Evolutionary conservation across 23 red algal genomes (phyloP), one percentile per base, ranked within the genome.

Genomic region (Agarophyton chilense): DNA sequence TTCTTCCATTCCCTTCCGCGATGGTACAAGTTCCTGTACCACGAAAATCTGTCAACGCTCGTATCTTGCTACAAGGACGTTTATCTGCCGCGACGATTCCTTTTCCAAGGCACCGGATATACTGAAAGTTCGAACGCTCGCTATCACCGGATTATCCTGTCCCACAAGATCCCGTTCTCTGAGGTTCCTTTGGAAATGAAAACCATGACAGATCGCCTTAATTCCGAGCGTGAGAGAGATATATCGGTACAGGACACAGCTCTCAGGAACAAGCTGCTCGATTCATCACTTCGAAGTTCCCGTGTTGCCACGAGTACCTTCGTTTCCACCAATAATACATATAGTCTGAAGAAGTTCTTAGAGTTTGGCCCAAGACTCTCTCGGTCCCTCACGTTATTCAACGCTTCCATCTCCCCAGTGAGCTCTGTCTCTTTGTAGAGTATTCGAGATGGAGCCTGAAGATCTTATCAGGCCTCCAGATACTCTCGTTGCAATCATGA

Each of bases 21-120:
- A 17, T 77, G 44, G 72, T 77, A 52, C 43, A 77, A 52, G 43
- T 77, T 52, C 21, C 41, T 77, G 2, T 77, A 77, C 21, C 52
- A 39, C 0, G 29, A 77, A 8, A 77, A 32, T 14, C 29, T 16
- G 11, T 33, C 28, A 16, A 17, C 51, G 0, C 0, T 52, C 4
- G 32, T 77, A 4, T 26, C 13, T 10, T 53, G 33, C 21, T 77
- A 77, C 43, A 46, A 33, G 26, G 52, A 77, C 32, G 41, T 33
- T 9, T 16, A 45, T 9, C 24, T 77, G 4, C 44, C 72, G n/a
- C 26, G 26, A 14, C 11, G 72, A 13, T 77, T 45, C 38, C 21
- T 77, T 5, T 77, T 77, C 43, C 55, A n/a, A n/a, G n/a, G n/a
- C n/a, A n/a, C n/a, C n/a, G n/a, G n/a, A n/a, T n/a, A n/a, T n/a